Evolutionary conservation across 805 yeast species (phyloP).

Genomic region (Kluyveromyces lactis): DNA sequence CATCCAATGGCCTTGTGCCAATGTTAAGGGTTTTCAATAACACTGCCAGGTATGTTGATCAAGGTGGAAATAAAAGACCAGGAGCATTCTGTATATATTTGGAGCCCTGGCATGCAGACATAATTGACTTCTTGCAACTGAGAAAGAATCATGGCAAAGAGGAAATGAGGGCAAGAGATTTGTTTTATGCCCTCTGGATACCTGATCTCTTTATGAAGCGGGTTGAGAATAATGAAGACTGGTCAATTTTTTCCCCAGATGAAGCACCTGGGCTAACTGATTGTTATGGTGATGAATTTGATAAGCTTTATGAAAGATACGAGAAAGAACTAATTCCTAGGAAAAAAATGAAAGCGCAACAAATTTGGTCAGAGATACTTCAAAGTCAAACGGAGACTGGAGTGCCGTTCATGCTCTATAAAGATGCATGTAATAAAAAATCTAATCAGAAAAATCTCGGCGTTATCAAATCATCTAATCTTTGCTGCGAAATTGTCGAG

Average conservation of each 20-base stretch:
- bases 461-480: constrained; percentile 80
- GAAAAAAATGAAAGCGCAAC: constrained; percentile 71
- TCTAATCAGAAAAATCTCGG: constrained; percentile 89
- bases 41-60: constrained; percentile 94
- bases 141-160: constrained; percentile 93
- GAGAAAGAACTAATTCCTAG: constrained; percentile 57
- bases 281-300: constrained; percentile 76
- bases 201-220: constrained; percentile 90
- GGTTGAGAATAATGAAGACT: constrained; percentile 67
- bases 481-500: constrained; percentile 90
- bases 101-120: constrained; percentile 95
- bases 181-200: constrained; percentile 87
- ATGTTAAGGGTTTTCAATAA: constrained; percentile 90
- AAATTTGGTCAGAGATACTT: constrained; percentile 77
- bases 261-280: constrained; percentile 80
- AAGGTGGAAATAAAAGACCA: constrained; percentile 95
- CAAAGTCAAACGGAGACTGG: constrained; percentile 95
- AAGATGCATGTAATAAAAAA: constrained; percentile 80
- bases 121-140: constrained; percentile 74
- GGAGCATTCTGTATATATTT: constrained; percentile 91
- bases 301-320: constrained; percentile 55
- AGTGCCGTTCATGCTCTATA: constrained; percentile 85
- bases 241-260: constrained; percentile 86
- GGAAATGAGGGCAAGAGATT: constrained; percentile 83
- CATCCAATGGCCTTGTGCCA: constrained; percentile 85